Evolutionary conservation across 371 early-diverging fungal genomes (phyloP).

Genomic region (Rhizopus microsporus): DNA sequence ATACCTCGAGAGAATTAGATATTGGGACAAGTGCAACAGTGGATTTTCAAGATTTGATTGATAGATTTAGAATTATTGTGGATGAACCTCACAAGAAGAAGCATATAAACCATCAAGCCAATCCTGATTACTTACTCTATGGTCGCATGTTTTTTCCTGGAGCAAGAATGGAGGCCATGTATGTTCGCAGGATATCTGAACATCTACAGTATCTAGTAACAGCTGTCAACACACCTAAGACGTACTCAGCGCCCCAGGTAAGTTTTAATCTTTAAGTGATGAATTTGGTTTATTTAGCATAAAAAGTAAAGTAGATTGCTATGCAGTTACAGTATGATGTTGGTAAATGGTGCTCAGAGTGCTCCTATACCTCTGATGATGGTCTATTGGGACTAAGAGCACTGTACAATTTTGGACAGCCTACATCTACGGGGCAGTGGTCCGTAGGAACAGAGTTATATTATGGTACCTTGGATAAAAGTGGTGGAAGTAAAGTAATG

Average conservation of each 20-base stretch:
- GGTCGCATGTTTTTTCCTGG: conserved; percentile 80
- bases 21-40: conserved; percentile 65
- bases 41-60: conserved; percentile 59
- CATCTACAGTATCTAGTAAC: conserved; percentile 69
- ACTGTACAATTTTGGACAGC: conserved; percentile 71
- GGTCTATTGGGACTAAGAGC: conserved; percentile 77
- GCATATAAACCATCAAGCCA: conserved; percentile 9
- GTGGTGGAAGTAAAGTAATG: conserved; percentile 77
- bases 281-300: not conserved
- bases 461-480: conserved; percentile 80
- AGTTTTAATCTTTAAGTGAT: conserved; percentile 1
- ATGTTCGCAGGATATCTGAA: conserved; percentile 59
- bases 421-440: conserved; percentile 59
- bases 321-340: conserved; percentile 74
- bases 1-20: conserved; percentile 70
- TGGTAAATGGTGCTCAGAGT: conserved; percentile 77
- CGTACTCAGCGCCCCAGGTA: conserved; percentile 59
- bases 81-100: conserved; percentile 1
- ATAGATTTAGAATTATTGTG: conserved; percentile 54
- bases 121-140: conserved; percentile 64
- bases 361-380: conserved; percentile 76
- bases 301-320: conserved; percentile 52
- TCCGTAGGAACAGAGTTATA: conserved; percentile 81
- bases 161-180: conserved; percentile 77
- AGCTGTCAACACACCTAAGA: conserved; percentile 65